Evolutionary conservation across 805 yeast species (phyloP).

Genomic region (Wickerhamiella spandovensis): DNA sequence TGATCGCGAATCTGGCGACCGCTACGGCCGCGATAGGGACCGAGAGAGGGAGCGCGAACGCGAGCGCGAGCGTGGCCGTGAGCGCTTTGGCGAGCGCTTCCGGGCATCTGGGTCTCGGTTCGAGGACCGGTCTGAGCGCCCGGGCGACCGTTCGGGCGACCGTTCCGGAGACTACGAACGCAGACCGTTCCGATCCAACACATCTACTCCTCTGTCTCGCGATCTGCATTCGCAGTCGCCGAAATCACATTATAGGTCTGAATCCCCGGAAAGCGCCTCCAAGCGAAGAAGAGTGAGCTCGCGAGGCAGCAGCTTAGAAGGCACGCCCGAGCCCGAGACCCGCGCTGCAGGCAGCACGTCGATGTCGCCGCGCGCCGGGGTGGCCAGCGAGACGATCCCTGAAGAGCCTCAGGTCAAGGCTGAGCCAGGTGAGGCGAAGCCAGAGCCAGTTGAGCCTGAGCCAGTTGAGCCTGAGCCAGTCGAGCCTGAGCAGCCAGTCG

Average conservation of each 20-base stretch:
- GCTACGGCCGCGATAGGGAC: constrained; percentile 3
- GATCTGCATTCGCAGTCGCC: neutral
- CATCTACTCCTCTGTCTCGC: neutral
- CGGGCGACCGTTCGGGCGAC: neutral
- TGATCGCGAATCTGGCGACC: neutral
- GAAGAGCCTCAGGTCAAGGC: too few species aligned
- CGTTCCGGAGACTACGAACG: neutral
- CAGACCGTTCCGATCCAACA: neutral
- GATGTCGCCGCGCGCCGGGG: neutral
- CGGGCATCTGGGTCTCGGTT: neutral
- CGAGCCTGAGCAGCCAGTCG: too few species aligned
- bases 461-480: too few species aligned
- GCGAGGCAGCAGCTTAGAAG: neutral
- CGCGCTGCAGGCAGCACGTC: neutral
- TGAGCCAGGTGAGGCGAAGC: too few species aligned
- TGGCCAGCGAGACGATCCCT: too few species aligned
- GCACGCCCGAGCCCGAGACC: neutral
- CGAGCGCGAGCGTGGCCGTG: constrained; percentile 4
- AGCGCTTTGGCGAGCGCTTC: constrained; percentile 2
- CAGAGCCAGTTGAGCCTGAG: too few species aligned
- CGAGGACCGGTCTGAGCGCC: neutral
- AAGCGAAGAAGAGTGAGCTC: neutral
- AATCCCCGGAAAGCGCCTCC: neutral
- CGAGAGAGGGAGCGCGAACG: constrained; percentile 4
- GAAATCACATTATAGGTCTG: neutral